Evolutionary conservation across 2,329 filamentous ascomycete genomes (phyloP), one percentile per base, ranked within the genome.

Genomic region (Colletotrichum phormii): DNA sequence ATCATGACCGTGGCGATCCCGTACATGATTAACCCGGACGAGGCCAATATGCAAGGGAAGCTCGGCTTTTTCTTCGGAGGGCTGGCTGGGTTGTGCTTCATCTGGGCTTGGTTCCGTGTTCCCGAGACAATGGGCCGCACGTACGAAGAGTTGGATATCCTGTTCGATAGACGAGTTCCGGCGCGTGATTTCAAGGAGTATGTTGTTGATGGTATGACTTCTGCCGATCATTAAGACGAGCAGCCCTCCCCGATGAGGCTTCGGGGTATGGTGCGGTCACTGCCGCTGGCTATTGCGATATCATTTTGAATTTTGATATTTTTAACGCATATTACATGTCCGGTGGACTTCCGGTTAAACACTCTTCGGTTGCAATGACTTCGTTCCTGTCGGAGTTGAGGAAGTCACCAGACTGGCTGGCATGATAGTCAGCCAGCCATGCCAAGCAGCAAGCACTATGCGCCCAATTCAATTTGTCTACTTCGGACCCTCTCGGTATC

Each of bases 161-260:
- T 83, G 0, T 83, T 83, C 51, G 80, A 81, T 22, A 75, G 75
- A 55, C 74, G 75, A 29, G 77, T 81, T 1, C 54, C 76, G 0
- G 81, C 81, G 0, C 75, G 80, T 3, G 74, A 75, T 42, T 78
- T 78, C 64, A 61, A 89, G 75, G 92, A 90, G 5, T 75, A 73
- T 22, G 26, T 64, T 26, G 46, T 74, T 3, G 66, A 71, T 9
- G 24, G 49, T 7, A 42, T 61, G 13, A n/a, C 8, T n/a, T 35
- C 29, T 9, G 7, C 61, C 8, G 13, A 54, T 7, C n/a, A 54
- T 18, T 26, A 64, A 49, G 42, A 49, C 42, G 18, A 49, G 42
- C 42, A 49, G 18, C 42, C 22, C 42, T 49, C 42, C 42, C 18
- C 18, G 3, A 49, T 22, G 18, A 49, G 42, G 42, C 18, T 49